Evolutionary conservation across 2,329 filamentous ascomycete genomes (phyloP), one percentile per base, ranked within the genome.

Genomic region (Talaromyces sp.): DNA sequence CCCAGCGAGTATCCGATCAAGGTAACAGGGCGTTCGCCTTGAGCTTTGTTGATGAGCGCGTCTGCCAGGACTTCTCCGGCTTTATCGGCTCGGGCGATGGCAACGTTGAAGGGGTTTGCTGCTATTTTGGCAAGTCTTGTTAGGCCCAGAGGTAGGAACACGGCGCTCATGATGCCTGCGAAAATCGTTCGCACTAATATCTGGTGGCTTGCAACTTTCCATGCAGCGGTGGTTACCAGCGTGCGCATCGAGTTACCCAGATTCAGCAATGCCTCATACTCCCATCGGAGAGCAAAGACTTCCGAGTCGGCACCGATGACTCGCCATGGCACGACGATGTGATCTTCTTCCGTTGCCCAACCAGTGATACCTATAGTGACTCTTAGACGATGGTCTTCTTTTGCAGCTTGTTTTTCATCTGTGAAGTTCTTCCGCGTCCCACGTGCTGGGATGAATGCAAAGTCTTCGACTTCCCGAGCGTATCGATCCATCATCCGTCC

Each of bases 401-500:
- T 66, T 5, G 75, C 75, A 14, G 75, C 75, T 61, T 78, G 70
- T 12, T 65, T 72, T 29, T 74, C 72, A 41, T 77, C 70, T 43
- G 71, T 68, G 1, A 86, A 71, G 59, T 80, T 72, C 63, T 85
- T 68, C 51, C 70, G 72, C 14, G 77, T 70, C 14, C 83, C 82
- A 57, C 86, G 84, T 17, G 96, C 79, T 0, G 91, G 90, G 11
- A 96, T 75, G 67, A 97, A 90, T 0, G 86, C 91, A 73, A 97
- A 96, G 69, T 97, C 92, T 67, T 91, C 86, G 17, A 97, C 88
- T 65, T 96, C 91, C 66, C 86, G 87, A 11, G 89, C 84, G 71
- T 95, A 96, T n/a, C 88, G 82, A 65, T 96, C 91, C 81, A 97
- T 89, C 81, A 92, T 91, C 72, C 92, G 88, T 57, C 87, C 86